Conservation (phyloP, 1,284 basidiomycete species). For the Moniliophthora roreri region DNA sequence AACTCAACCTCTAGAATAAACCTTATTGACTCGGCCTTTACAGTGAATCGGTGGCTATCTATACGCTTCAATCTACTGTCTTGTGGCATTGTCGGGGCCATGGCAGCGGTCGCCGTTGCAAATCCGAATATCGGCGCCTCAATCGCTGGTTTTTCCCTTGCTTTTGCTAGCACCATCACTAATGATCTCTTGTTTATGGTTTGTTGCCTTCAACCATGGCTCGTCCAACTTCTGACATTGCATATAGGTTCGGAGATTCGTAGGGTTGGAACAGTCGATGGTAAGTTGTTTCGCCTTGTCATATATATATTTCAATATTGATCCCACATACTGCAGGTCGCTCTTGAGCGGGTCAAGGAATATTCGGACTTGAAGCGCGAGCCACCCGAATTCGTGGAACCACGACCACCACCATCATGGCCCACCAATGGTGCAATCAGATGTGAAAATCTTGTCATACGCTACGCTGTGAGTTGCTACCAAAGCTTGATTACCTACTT, state of each 20-base stretch:
- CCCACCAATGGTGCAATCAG: conserved; percentile 75
- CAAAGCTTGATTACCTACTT: conserved; percentile 4
- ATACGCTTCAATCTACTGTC: conserved; percentile 84
- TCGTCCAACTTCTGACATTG: background rate
- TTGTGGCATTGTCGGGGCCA: conserved; percentile 68
- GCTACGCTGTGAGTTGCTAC: conserved; percentile 75
- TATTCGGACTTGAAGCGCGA: conserved; percentile 82
- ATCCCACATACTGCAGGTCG: conserved; percentile 54
- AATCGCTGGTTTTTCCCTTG: conserved; percentile 81
- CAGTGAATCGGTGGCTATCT: conserved; percentile 81
- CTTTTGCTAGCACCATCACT: conserved; percentile 78
- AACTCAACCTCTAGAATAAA: background rate
- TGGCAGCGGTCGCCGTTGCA: conserved; percentile 67
- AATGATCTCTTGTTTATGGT: conserved; percentile 64
- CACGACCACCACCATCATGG: conserved; percentile 83
- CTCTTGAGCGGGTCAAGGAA: conserved; percentile 89
- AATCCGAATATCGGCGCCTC: conserved; percentile 75
- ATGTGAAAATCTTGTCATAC: conserved; percentile 81
- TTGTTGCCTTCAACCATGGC: conserved; percentile 12
- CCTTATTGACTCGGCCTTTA: conserved; percentile 6
- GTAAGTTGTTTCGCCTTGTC: conserved; percentile 35
- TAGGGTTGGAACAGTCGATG: conserved; percentile 91
- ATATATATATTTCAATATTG: conserved; percentile 8
- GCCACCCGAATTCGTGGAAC: conserved; percentile 80
- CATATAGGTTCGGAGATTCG: conserved; percentile 60